Percentiles rank a stretch among this genome's conserved stretches.
Conservation (phyloP, 2,329 filamentous ascomycete species). For the Cladophialophora bantiana region DNA sequence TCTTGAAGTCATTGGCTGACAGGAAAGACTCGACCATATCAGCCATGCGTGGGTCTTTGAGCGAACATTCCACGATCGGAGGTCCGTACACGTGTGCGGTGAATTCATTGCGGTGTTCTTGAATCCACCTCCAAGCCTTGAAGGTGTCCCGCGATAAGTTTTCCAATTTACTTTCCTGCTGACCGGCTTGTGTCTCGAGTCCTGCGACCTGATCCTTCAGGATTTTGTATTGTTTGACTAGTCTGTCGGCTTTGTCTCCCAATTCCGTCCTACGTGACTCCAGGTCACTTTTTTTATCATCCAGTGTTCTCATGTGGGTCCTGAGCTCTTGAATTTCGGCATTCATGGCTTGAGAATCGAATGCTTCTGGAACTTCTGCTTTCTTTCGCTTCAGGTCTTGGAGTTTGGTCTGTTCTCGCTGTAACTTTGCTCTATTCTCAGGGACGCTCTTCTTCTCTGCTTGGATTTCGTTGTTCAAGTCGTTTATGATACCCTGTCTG, state of each 20-base stretch:
- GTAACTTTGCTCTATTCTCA: conserved; percentile 61
- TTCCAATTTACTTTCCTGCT: conserved; percentile 72
- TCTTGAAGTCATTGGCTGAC: conserved; percentile 59
- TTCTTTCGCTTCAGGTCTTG: conserved; percentile 68
- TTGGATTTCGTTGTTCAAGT: conserved; percentile 52
- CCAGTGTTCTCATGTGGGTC: conserved; percentile 43
- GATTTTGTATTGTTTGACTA: conserved; percentile 49
- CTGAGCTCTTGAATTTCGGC: conserved; percentile 31
- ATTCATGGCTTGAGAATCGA: conserved; percentile 57
- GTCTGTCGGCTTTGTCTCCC: conserved; percentile 49
- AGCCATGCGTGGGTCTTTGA: conserved; percentile 74
- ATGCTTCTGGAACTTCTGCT: conserved; percentile 68
- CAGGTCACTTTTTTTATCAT: conserved; percentile 48
- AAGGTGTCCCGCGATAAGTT: conserved; percentile 68
- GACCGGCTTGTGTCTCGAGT: conserved; percentile 77
- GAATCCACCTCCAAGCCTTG: conserved; percentile 81
- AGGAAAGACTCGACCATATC: conserved; percentile 67
- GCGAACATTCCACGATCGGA: conserved; percentile 77
- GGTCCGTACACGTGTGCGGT: conserved; percentile 81
- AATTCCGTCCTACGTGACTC: conserved; percentile 42
- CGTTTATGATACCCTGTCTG: conserved; percentile 47
- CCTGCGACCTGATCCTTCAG: conserved; percentile 60
- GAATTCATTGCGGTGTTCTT: conserved; percentile 72
- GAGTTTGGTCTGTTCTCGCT: conserved; percentile 63
- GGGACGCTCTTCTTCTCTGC: conserved; percentile 60